A percentile compares a stretch with the other conserved stretches of the same genome.
Evolutionary conservation across 2,329 filamentous ascomycete genomes (phyloP).

Genomic region (Colletotrichum graminicola): DNA sequence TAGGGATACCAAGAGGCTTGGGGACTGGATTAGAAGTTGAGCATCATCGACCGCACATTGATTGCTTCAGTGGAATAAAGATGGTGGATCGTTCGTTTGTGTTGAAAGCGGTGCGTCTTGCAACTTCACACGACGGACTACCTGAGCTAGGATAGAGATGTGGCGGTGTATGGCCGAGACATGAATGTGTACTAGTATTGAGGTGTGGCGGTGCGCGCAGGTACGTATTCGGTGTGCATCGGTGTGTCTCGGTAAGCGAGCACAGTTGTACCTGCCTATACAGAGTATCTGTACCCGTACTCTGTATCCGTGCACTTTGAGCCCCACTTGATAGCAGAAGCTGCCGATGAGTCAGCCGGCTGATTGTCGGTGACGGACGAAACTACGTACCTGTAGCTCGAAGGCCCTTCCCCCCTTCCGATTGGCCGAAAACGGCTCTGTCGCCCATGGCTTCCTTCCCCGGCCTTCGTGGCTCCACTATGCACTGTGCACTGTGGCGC

Average conservation of each 20-base stretch:
- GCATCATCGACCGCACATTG: not conserved
- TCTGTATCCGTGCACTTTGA: no score
- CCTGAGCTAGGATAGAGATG: no score
- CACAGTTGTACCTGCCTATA: no score
- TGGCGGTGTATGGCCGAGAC: no score
- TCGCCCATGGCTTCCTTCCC: slow-evolving; percentile 19
- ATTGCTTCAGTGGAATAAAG: not conserved
- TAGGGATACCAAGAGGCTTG: not conserved
- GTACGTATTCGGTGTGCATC: no score
- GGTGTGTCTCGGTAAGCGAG: slow-evolving; percentile 4
- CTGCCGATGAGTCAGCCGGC: slow-evolving; percentile 27
- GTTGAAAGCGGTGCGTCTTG: not conserved
- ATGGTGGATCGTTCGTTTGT: not conserved
- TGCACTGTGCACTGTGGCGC: not conserved
- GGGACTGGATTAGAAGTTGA: not conserved
- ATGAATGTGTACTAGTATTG: not conserved
- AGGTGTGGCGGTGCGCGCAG: not conserved
- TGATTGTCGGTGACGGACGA: slow-evolving; percentile 12
- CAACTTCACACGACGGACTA: no score
- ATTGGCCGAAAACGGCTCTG: slow-evolving; percentile 26
- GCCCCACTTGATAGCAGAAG: not conserved
- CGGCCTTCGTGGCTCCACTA: slow-evolving; percentile 4
- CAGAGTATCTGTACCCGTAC: no score
- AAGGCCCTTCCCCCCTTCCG: not conserved
- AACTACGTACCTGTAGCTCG: not conserved